These are phyloP conservation scores for Candolleomyces efflorescens DNA, from an alignment of 768 basidiomycete genomes.

Conservation along the genomic window DNA sequence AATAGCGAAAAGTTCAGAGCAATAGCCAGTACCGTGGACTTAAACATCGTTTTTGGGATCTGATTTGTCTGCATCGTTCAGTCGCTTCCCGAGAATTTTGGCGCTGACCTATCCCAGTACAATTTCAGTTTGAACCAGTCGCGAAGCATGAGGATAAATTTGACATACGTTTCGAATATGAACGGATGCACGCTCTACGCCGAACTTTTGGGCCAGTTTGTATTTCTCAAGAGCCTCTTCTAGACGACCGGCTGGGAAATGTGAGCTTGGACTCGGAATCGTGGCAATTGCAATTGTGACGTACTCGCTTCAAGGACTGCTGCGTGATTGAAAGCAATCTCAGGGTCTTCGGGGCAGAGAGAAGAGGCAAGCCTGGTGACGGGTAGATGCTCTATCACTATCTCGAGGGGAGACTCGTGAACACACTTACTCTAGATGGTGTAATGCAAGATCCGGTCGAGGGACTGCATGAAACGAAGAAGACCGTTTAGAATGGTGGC, in stretches of 20 bases:
- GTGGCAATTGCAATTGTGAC: conserved; percentile 24
- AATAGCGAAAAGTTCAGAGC: not conserved
- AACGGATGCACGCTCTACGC: conserved; percentile 76
- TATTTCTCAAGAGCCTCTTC: conserved; percentile 82
- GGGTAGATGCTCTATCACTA: conserved; percentile 19
- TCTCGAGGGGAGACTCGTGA: conserved; percentile 19
- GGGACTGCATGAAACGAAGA: conserved; percentile 41
- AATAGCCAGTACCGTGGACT: not conserved
- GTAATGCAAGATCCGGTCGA: conserved; percentile 81
- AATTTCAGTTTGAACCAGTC: conserved; percentile 13
- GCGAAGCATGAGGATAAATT: conserved; percentile 8
- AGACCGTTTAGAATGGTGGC: not conserved
- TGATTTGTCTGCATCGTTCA: conserved; percentile 36
- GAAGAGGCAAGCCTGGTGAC: conserved; percentile 65
- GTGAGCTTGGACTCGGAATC: conserved; percentile 26
- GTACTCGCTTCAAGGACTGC: conserved; percentile 87
- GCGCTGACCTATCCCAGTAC: conserved; percentile 62
- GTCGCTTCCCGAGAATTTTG: conserved; percentile 65
- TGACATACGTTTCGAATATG: conserved; percentile 76
- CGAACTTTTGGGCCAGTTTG: conserved; percentile 70
- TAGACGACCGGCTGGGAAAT: conserved; percentile 61
- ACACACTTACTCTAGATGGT: conserved; percentile 67
- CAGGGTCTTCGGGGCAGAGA: conserved; percentile 85
- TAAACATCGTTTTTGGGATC: not conserved
- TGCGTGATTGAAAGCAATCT: conserved; percentile 88